A percentile compares a stretch with the other conserved stretches of the same genome.
Evolutionary conservation across 257 asterid species (phyloP).

Genomic region (Solanum habrochaites): DNA sequence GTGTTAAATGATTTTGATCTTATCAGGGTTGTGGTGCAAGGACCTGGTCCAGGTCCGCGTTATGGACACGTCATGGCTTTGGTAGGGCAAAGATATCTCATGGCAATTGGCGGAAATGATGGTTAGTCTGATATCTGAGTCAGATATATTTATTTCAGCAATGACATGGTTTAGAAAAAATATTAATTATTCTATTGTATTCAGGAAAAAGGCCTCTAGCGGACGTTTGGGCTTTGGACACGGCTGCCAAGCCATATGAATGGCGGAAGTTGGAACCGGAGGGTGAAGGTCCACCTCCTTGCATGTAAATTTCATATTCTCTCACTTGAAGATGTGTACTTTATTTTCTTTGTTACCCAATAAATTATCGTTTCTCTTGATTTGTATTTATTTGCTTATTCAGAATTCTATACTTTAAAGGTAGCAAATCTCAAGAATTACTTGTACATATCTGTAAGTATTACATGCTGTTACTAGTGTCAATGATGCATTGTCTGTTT

Average conservation of each 20-base stretch:
- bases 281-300: constrained; percentile 99
- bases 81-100: constrained; percentile 97
- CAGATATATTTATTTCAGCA: neutral
- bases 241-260: constrained; percentile 99
- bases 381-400: neutral
- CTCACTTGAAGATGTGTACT: neutral
- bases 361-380: neutral
- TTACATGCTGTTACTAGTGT: neutral
- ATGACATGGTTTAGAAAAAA: neutral
- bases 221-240: constrained; percentile 99
- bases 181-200: neutral
- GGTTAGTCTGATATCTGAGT: constrained; percentile 36
- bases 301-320: constrained; percentile 59
- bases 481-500: neutral
- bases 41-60: constrained; percentile 99
- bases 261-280: constrained; percentile 99
- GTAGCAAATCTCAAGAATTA: neutral
- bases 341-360: neutral
- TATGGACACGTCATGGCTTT: constrained; percentile 99
- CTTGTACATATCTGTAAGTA: neutral
- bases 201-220: constrained; percentile 97
- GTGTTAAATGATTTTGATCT: constrained; percentile 1
- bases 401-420: neutral
- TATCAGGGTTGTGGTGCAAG: constrained; percentile 92
- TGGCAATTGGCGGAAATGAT: constrained; percentile 99